These are phyloP conservation scores for Starmerella geochares DNA, from an alignment of 805 yeast species.

Conservation along the genomic window DNA sequence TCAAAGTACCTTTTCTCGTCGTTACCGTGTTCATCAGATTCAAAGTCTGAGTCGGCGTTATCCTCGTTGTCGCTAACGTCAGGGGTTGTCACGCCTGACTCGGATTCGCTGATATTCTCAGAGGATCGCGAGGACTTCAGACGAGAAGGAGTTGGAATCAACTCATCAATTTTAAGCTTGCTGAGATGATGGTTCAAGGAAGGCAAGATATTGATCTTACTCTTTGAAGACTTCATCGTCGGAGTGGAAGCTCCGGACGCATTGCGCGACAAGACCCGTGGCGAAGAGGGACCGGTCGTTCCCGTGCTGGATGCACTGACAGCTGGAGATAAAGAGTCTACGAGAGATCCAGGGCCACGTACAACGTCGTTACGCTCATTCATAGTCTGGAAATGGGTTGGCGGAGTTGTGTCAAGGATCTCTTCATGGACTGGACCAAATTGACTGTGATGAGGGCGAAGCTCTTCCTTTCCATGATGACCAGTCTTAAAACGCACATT, in stretches of 20 bases:
- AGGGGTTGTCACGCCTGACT: neutral
- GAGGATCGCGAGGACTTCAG: neutral
- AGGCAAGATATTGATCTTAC: conserved; percentile 10
- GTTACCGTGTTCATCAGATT: neutral
- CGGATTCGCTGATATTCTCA: conserved; percentile 1
- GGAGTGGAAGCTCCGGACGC: conserved; percentile 2
- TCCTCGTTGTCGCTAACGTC: conserved; percentile 12
- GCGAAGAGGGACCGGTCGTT: neutral
- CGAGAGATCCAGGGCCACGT: neutral
- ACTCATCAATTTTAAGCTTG: conserved; percentile 12
- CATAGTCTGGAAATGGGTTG: conserved; percentile 4
- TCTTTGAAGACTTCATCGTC: neutral
- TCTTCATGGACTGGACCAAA: conserved; percentile 12
- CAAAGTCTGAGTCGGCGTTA: conserved; percentile 15
- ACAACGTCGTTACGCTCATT: neutral
- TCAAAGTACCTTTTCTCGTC: conserved; percentile 8
- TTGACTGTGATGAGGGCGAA: neutral
- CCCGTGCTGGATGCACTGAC: neutral
- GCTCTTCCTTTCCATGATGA: neutral
- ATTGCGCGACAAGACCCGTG: neutral
- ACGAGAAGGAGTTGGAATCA: neutral
- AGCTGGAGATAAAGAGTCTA: neutral
- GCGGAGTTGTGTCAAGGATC: conserved; percentile 18
- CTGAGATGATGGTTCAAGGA: conserved; percentile 7
- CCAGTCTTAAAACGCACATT: neutral